phyloP scores from a whole-genome alignment of 805 yeast species.

The Suhomyces canberraensis region DNA sequence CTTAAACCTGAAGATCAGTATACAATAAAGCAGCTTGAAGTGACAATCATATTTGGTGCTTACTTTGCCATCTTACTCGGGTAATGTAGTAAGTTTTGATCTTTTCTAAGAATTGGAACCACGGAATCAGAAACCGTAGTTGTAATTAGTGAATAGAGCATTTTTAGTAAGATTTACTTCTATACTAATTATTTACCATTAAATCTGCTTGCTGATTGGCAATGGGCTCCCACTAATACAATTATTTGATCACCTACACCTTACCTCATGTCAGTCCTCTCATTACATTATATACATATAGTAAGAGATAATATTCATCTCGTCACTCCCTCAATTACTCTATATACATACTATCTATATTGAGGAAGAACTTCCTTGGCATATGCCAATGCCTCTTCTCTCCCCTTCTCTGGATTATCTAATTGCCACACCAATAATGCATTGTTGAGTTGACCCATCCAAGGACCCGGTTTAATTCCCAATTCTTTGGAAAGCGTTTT shows the following conservation, averaged over 20 bases:
- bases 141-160: no score
- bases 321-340: no score
- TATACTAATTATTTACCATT: no score
- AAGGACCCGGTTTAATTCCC: slow-evolving; percentile 74
- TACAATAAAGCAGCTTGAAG: slow-evolving; percentile 88
- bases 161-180: no score
- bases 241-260: no score
- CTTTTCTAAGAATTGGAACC: slow-evolving; percentile 62
- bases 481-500: slow-evolving; percentile 55
- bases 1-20: slow-evolving; percentile 74
- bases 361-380: slow-evolving; percentile 22
- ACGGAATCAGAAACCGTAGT: slow-evolving; percentile 56
- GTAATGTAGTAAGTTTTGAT: slow-evolving; percentile 65
- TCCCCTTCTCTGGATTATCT: slow-evolving; percentile 57
- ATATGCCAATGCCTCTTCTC: slow-evolving; percentile 53
- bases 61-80: slow-evolving; percentile 73
- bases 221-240: no score
- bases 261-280: no score
- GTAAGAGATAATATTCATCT: no score
- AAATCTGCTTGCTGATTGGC: no score
- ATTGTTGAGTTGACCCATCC: slow-evolving; percentile 64
- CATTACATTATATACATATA: no score
- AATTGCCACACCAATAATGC: slow-evolving; percentile 71
- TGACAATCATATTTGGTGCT: slow-evolving; percentile 73
- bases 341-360: slow-evolving; percentile 4